Conservation (phyloP, 257 asterid genomes). For the Petunia axillaris region DNA sequence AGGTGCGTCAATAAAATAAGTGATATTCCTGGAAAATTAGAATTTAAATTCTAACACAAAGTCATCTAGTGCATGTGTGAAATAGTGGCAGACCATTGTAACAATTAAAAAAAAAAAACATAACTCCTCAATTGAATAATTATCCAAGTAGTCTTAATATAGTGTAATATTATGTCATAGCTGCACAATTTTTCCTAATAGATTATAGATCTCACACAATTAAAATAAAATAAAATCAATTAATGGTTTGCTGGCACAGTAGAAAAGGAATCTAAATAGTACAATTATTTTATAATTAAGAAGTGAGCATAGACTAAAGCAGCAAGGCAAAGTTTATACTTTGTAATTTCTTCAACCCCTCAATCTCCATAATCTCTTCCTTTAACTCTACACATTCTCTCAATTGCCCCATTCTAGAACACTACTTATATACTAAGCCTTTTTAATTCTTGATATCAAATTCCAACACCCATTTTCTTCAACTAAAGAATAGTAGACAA, state of each 20-base stretch:
- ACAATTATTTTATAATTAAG: background rate
- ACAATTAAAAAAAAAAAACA: too few relatives aligned
- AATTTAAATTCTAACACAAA: too few relatives aligned
- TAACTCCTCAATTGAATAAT: too few relatives aligned
- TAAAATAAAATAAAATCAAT: background rate
- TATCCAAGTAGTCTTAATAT: too few relatives aligned
- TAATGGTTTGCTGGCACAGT: background rate
- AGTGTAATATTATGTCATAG: too few relatives aligned
- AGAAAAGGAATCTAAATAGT: too few relatives aligned
- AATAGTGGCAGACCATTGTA: too few relatives aligned
- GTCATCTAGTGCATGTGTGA: too few relatives aligned
- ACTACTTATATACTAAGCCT: background rate
- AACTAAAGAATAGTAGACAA: background rate
- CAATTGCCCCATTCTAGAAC: background rate
- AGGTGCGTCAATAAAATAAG: too few relatives aligned
- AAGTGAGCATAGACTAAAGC: background rate
- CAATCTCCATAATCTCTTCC: background rate
- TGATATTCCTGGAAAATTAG: too few relatives aligned
- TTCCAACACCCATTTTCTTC: slow-evolving; percentile 16
- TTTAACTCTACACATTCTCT: slow-evolving; percentile 36
- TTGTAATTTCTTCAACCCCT: background rate
- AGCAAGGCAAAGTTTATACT: slow-evolving; percentile 1
- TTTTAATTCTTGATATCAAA: background rate
- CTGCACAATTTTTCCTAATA: too few relatives aligned
- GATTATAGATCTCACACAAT: too few relatives aligned